These are phyloP conservation scores for Rhizophagus sp. DNA, from an alignment of 192 early-diverging fungal genomes.

Conservation along the genomic window DNA sequence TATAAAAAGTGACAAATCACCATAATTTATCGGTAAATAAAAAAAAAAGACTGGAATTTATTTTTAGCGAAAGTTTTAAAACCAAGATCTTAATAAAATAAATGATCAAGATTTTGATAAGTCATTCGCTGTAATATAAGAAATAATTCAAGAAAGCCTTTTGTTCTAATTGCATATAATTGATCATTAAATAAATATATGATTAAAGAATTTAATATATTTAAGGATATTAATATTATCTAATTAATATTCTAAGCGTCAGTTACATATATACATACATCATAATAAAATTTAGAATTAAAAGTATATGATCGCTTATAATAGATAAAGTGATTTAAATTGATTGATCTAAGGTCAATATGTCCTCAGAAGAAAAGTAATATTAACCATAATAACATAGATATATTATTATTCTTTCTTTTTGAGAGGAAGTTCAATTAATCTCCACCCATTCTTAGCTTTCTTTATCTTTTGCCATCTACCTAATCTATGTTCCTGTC, in stretches of 20 bases:
- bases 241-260: no score
- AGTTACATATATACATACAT: no score
- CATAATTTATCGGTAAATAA: neutral
- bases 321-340: no score
- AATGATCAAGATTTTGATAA: conserved; percentile 23
- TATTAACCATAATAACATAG: no score
- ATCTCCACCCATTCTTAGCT: conserved; percentile 71
- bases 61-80: conserved; percentile 32
- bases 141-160: neutral
- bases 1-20: neutral
- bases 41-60: neutral
- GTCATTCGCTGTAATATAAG: conserved; percentile 19
- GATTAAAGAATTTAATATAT: no score
- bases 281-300: no score
- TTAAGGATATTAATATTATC: no score
- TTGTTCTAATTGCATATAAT: no score
- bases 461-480: conserved; percentile 84
- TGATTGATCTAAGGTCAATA: no score
- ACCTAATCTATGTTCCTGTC: conserved; percentile 89
- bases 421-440: conserved; percentile 59
- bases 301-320: no score
- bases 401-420: conserved; percentile 24
- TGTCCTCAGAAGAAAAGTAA: no score
- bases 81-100: conserved; percentile 13
- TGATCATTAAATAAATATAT: no score